These are phyloP conservation scores for Aspergillus neoniger DNA, from an alignment of 2,329 filamentous ascomycete genomes.

Conservation along the genomic window DNA sequence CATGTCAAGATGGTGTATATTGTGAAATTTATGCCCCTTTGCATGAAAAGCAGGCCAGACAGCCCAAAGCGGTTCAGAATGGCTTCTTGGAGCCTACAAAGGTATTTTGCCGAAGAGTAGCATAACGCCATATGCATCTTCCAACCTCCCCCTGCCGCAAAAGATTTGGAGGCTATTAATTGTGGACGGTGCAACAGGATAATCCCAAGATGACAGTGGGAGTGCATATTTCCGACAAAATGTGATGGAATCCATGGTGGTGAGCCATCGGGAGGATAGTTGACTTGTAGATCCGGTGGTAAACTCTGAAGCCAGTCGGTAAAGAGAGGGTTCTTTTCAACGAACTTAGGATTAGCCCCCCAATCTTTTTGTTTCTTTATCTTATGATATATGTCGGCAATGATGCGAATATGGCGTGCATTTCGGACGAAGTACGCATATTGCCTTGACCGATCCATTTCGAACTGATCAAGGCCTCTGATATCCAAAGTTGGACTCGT, in stretches of 20 bases:
- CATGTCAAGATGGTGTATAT: constrained; percentile 92
- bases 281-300: constrained; percentile 74
- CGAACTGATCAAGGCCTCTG: constrained; percentile 70
- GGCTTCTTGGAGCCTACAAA: constrained; percentile 85
- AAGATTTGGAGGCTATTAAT: constrained; percentile 74
- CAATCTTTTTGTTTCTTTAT: constrained; percentile 79
- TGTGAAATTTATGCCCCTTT: constrained; percentile 89
- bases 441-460: constrained; percentile 77
- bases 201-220: constrained; percentile 81
- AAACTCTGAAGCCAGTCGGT: constrained; percentile 74
- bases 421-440: constrained; percentile 79
- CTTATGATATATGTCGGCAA: constrained; percentile 73
- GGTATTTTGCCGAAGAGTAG: constrained; percentile 77
- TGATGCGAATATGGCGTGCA: constrained; percentile 74
- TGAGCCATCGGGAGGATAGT: constrained; percentile 75
- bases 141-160: constrained; percentile 71
- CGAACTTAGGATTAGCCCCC: constrained; percentile 81
- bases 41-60: constrained; percentile 83
- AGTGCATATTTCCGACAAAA: constrained; percentile 85
- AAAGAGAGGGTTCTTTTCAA: constrained; percentile 75
- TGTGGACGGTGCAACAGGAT: constrained; percentile 89
- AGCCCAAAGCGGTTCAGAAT: constrained; percentile 76
- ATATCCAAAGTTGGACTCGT: constrained; percentile 66
- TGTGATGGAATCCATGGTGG: constrained; percentile 83
- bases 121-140: constrained; percentile 85